Percentiles rank a stretch among this genome's conserved stretches.
phyloP scores from a whole-genome alignment of 257 asterid species.

The Coffea eugenioides region DNA sequence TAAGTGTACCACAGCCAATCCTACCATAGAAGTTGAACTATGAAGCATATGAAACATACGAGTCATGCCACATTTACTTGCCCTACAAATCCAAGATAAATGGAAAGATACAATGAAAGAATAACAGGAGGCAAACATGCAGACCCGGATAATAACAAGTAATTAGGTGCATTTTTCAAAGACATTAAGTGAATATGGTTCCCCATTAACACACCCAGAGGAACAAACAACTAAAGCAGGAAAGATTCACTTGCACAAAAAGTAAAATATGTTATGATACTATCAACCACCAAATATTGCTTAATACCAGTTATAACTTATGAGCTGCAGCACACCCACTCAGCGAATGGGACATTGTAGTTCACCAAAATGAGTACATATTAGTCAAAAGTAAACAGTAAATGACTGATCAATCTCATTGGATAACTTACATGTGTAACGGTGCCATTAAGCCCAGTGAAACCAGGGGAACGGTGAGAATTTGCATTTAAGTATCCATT shows the following conservation, averaged over 20 bases:
- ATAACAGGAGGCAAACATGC: background rate
- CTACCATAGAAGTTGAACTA: background rate
- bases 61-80: background rate
- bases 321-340: background rate
- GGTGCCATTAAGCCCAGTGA: constrained; percentile 75
- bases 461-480: constrained; percentile 79
- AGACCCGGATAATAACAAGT: background rate
- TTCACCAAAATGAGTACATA: background rate
- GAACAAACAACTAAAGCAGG: background rate
- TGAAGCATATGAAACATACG: background rate
- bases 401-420: background rate
- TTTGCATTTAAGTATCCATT: constrained; percentile 74
- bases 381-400: background rate
- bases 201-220: background rate
- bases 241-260: background rate
- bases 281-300: background rate
- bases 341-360: background rate
- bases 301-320: background rate
- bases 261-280: too few relatives aligned
- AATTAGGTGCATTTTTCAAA: background rate
- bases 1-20: background rate
- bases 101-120: background rate
- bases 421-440: constrained; percentile 60
- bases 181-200: background rate
- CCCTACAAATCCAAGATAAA: too few relatives aligned